phyloP scores from a whole-genome alignment of 2,329 filamentous ascomycete genomes.

The Tolypocladium amazonense region DNA sequence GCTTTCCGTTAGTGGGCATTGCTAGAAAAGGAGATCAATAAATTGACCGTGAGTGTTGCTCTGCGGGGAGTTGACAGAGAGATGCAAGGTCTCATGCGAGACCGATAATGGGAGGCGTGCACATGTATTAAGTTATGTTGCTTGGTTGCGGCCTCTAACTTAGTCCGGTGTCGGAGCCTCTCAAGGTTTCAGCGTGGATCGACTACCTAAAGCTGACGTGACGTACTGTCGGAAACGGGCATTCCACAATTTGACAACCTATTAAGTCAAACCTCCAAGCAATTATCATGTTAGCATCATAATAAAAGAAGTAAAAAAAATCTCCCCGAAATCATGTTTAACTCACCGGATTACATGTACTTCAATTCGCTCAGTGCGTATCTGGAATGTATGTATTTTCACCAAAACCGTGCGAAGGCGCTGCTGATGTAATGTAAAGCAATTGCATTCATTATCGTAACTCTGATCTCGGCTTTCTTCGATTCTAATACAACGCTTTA shows the following conservation, averaged over 20 bases:
- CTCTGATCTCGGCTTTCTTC: too few species aligned
- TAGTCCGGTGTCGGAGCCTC: background rate
- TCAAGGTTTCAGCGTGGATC: background rate
- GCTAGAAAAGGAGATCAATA: background rate
- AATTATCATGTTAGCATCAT: too few species aligned
- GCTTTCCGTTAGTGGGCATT: background rate
- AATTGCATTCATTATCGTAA: too few species aligned
- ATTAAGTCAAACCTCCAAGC: background rate
- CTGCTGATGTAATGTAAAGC: too few species aligned
- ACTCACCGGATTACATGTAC: too few species aligned
- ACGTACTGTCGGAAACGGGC: background rate
- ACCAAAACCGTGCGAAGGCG: too few species aligned
- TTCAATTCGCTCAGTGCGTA: too few species aligned
- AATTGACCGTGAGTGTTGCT: background rate
- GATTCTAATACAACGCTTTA: background rate
- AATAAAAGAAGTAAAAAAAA: too few species aligned
- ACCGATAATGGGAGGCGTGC: background rate
- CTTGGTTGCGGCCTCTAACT: background rate
- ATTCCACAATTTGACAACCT: background rate
- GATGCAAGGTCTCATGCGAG: background rate
- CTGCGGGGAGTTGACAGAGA: background rate
- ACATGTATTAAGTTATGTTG: background rate
- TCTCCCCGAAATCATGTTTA: too few species aligned
- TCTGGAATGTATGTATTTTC: too few species aligned
- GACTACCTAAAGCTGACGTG: background rate